These are phyloP conservation scores for Cladosporium sp. DNA, from an alignment of 2,329 filamentous ascomycete genomes.

Conservation along the genomic window DNA sequence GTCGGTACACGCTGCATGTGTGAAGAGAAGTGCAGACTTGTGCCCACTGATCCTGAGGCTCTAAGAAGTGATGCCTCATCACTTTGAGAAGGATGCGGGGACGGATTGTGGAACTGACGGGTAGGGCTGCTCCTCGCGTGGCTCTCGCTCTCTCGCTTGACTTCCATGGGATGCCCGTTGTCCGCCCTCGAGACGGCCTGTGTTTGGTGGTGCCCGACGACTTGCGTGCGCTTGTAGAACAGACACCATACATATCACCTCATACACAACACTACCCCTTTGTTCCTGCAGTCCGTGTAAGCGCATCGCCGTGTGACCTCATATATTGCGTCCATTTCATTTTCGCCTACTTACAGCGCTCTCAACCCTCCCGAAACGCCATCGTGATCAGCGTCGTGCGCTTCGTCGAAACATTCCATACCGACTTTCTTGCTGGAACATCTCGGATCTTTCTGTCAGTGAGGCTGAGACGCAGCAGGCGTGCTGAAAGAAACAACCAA, in stretches of 20 bases:
- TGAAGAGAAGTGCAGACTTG: neutral
- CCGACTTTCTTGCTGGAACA: neutral
- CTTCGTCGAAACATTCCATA: neutral
- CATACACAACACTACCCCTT: neutral
- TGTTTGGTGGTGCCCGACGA: neutral
- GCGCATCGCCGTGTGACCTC: neutral
- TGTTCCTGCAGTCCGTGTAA: neutral
- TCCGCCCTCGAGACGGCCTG: neutral
- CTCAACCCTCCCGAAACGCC: neutral
- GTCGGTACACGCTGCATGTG: neutral
- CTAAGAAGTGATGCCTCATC: neutral
- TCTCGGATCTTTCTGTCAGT: neutral
- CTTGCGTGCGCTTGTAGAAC: neutral
- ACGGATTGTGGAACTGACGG: neutral
- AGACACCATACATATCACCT: neutral
- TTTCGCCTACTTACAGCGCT: neutral
- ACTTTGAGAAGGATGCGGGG: neutral
- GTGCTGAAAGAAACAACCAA: neutral
- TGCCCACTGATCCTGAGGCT: neutral
- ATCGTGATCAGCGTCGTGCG: neutral
- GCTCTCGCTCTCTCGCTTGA: neutral
- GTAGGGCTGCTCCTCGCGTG: constrained; percentile 1
- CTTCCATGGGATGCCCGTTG: neutral
- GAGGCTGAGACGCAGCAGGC: neutral
- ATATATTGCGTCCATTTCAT: neutral